Evolutionary conservation across 83 land plant genomes (phyloP).

Genomic region (Picea mariana): DNA sequence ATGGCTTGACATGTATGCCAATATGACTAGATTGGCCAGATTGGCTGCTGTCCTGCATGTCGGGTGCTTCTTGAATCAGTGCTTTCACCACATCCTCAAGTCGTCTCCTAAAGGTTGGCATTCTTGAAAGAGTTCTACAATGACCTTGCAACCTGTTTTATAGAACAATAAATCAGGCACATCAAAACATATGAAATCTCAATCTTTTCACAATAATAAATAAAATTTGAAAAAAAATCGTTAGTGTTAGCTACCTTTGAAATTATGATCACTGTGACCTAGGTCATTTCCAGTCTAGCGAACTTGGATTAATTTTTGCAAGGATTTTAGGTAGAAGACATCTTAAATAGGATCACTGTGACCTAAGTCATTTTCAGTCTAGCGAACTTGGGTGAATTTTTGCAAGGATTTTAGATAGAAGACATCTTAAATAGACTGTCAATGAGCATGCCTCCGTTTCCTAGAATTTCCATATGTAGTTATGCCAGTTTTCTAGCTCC

Average conservation of each 20-base stretch:
- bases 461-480: too few relatives aligned
- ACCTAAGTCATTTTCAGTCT: neutral
- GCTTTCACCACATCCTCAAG: conserved; percentile 45
- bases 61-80: conserved; percentile 35
- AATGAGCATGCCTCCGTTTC: too few relatives aligned
- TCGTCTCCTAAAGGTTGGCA: conserved; percentile 61
- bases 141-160: conserved; percentile 54
- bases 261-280: neutral
- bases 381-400: neutral
- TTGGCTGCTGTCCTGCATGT: neutral
- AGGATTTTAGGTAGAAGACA: neutral
- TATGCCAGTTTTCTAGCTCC: too few relatives aligned
- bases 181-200: neutral
- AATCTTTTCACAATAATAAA: neutral
- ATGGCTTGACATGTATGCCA: neutral
- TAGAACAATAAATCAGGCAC: neutral
- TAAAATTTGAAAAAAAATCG: neutral
- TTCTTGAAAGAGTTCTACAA: conserved; percentile 42
- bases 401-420: neutral
- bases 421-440: neutral
- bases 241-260: neutral
- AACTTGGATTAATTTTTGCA: neutral
- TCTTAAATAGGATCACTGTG: neutral
- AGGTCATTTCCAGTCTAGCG: neutral
- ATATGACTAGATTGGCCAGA: neutral